Conservation (phyloP, 192 early-diverging fungal species). For the Gaertneriomyces semiglobifer region DNA sequence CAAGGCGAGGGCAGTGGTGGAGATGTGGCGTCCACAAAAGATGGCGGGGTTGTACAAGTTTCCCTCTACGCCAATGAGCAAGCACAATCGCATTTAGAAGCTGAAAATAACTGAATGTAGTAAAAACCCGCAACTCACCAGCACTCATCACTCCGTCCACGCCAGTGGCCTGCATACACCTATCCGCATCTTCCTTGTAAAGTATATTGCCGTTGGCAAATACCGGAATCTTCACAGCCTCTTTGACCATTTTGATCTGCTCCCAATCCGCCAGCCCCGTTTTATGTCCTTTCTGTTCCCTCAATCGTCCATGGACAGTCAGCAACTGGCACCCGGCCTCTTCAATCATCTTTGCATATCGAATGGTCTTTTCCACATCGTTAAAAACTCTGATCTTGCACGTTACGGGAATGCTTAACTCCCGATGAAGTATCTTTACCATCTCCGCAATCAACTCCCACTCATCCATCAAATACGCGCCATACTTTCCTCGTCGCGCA, state of each 20-base stretch:
- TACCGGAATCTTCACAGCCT: constrained; percentile 83
- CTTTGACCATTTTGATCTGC: constrained; percentile 80
- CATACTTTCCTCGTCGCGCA: constrained; percentile 86
- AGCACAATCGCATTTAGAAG: background rate
- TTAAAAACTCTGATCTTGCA: constrained; percentile 94
- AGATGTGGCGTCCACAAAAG: constrained; percentile 66
- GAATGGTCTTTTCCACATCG: constrained; percentile 84
- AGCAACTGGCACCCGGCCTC: constrained; percentile 86
- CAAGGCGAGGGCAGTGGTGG: constrained; percentile 72
- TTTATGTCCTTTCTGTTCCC: constrained; percentile 96
- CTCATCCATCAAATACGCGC: constrained; percentile 91
- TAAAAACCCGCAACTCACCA: constrained; percentile 19
- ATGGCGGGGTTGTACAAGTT: constrained; percentile 78
- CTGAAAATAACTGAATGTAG: background rate
- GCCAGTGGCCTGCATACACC: constrained; percentile 78
- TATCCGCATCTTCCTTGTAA: constrained; percentile 83
- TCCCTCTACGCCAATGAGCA: constrained; percentile 34
- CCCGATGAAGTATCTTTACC: constrained; percentile 73
- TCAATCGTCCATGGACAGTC: constrained; percentile 88
- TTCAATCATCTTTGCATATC: constrained; percentile 95
- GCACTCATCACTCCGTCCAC: constrained; percentile 95
- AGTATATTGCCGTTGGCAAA: constrained; percentile 98
- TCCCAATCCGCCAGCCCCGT: constrained; percentile 96
- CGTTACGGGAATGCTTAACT: constrained; percentile 85
- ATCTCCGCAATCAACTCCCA: constrained; percentile 74